A percentile compares a stretch with the other conserved stretches of the same genome.
phyloP scores from a whole-genome alignment of 352 stramenopile genomes.

The Globisporangium paroecandrum region DNA sequence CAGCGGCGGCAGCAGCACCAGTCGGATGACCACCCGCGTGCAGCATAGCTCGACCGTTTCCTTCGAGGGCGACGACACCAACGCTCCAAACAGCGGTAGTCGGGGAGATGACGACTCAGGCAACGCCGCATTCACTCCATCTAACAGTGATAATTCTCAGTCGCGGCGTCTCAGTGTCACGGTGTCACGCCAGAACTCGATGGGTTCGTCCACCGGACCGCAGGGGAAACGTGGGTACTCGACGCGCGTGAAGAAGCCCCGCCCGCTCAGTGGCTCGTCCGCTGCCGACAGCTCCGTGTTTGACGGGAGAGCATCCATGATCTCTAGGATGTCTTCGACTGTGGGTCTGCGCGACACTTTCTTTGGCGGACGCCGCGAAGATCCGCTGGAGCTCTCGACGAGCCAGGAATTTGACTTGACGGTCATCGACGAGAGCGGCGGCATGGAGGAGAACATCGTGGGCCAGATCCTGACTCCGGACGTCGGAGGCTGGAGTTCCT shows the following conservation, averaged over 20 bases:
- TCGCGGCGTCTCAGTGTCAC: slow-evolving; percentile 9
- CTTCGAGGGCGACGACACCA: background rate
- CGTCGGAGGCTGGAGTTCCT: slow-evolving; percentile 34
- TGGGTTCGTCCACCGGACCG: slow-evolving; percentile 5
- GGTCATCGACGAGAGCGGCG: slow-evolving; percentile 71
- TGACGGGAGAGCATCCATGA: slow-evolving; percentile 26
- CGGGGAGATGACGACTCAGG: background rate
- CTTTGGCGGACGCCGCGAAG: slow-evolving; percentile 38
- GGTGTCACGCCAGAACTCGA: slow-evolving; percentile 14
- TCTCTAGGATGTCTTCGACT: slow-evolving; percentile 43
- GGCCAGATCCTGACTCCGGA: slow-evolving; percentile 54
- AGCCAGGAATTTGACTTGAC: slow-evolving; percentile 73
- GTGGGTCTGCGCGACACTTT: slow-evolving; percentile 54
- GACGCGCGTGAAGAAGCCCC: slow-evolving; percentile 27
- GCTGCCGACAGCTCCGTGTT: slow-evolving; percentile 26
- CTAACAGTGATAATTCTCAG: background rate
- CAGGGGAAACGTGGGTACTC: slow-evolving; percentile 2
- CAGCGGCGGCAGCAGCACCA: background rate
- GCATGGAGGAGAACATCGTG: slow-evolving; percentile 49
- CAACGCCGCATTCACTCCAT: background rate
- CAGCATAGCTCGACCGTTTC: background rate
- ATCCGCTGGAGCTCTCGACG: slow-evolving; percentile 61
- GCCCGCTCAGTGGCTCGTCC: slow-evolving; percentile 39
- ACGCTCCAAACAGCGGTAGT: background rate
- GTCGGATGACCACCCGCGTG: background rate